phyloP scores from a whole-genome alignment of 805 yeast species.

The Scheffersomyces ergatensis region DNA sequence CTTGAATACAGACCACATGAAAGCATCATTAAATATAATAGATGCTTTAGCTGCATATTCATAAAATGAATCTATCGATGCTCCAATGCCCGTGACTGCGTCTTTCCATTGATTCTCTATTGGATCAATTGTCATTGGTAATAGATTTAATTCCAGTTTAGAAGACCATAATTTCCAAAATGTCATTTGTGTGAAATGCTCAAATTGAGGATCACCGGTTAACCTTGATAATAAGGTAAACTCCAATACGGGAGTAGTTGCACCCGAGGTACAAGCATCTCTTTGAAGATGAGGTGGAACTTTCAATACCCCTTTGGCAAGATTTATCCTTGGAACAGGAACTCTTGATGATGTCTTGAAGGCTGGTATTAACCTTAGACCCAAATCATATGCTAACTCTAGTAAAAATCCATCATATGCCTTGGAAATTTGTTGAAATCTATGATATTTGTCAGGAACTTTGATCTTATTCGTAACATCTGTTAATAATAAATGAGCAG shows the following conservation, averaged over 20 bases:
- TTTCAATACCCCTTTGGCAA: slow-evolving; percentile 48
- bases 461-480: slow-evolving; percentile 16
- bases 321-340: slow-evolving; percentile 79
- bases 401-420: slow-evolving; percentile 73
- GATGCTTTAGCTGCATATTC: slow-evolving; percentile 83
- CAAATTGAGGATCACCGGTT: slow-evolving; percentile 74
- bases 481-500: slow-evolving; percentile 60
- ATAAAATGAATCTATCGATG: slow-evolving; percentile 86
- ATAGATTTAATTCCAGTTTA: slow-evolving; percentile 56
- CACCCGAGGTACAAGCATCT: slow-evolving; percentile 88
- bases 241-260: slow-evolving; percentile 79
- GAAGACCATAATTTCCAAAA: slow-evolving; percentile 70
- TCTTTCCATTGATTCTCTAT: slow-evolving; percentile 54
- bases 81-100: slow-evolving; percentile 76
- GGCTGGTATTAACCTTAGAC: slow-evolving; percentile 66
- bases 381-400: slow-evolving; percentile 70
- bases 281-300: slow-evolving; percentile 44
- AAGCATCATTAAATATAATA: slow-evolving; percentile 63
- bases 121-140: slow-evolving; percentile 80
- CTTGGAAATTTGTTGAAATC: slow-evolving; percentile 16
- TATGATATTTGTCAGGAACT: slow-evolving; percentile 28
- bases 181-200: slow-evolving; percentile 56
- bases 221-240: slow-evolving; percentile 71
- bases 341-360: slow-evolving; percentile 62
- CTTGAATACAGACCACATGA: slow-evolving; percentile 54